Evolutionary conservation across 2,329 filamentous ascomycete genomes (phyloP).

Genomic region (Davidsoniella virescens): DNA sequence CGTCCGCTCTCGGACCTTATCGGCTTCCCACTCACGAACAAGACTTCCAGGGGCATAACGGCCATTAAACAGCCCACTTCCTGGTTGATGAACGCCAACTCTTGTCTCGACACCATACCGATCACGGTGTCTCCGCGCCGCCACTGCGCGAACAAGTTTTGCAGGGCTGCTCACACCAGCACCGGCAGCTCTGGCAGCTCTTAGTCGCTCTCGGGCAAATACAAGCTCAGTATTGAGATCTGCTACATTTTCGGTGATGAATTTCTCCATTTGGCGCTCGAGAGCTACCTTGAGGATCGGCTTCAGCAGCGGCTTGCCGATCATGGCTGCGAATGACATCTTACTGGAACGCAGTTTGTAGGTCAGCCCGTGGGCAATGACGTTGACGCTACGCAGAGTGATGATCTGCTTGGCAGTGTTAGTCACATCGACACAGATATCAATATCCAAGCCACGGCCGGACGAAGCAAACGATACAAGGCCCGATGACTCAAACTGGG

Average conservation of each 20-base stretch:
- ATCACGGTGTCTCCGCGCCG: slow-evolving; percentile 65
- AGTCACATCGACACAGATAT: slow-evolving; percentile 69
- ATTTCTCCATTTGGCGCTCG: slow-evolving; percentile 59
- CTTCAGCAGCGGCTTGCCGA: slow-evolving; percentile 69
- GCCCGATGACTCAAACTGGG: slow-evolving; percentile 65
- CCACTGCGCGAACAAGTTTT: slow-evolving; percentile 65
- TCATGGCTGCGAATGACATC: slow-evolving; percentile 62
- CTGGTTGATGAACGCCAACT: slow-evolving; percentile 32
- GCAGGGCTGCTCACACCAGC: neutral
- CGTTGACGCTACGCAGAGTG: slow-evolving; percentile 56
- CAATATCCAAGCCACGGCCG: slow-evolving; percentile 71
- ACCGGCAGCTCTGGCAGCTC: slow-evolving; percentile 62
- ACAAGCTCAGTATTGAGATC: slow-evolving; percentile 70
- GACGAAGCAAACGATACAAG: slow-evolving; percentile 77
- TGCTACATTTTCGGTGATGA: slow-evolving; percentile 54
- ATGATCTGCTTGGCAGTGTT: slow-evolving; percentile 67
- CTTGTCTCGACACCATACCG: slow-evolving; percentile 63
- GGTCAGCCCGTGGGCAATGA: slow-evolving; percentile 72
- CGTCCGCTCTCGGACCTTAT: slow-evolving; percentile 54
- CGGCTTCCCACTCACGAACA: slow-evolving; percentile 76
- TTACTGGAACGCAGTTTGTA: slow-evolving; percentile 62
- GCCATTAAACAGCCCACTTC: slow-evolving; percentile 53
- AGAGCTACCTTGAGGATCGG: slow-evolving; percentile 66
- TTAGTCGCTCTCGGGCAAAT: slow-evolving; percentile 70
- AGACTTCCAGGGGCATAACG: slow-evolving; percentile 81